A percentile compares a stretch with the other conserved stretches of the same genome.
These are phyloP conservation scores for Bauhinia variegata DNA, from an alignment of 306 rosid genomes.

Conservation along the genomic window DNA sequence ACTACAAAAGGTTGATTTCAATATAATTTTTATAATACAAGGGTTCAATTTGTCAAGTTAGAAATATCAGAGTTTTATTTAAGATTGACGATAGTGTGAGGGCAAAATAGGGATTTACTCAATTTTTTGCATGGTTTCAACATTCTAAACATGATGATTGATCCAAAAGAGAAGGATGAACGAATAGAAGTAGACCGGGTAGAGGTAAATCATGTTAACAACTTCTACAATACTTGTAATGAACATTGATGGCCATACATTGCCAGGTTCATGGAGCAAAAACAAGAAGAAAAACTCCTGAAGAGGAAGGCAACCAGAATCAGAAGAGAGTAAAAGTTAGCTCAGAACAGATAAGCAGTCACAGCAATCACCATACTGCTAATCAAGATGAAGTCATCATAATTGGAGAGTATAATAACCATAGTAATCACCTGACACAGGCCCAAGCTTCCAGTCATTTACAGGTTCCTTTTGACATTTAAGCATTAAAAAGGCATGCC, in stretches of 20 bases:
- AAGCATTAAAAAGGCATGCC: neutral
- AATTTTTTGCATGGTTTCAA: neutral
- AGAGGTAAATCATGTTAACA: neutral
- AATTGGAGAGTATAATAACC: neutral
- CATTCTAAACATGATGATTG: neutral
- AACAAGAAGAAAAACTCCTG: neutral
- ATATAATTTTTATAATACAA: too few relatives aligned
- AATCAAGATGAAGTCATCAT: neutral
- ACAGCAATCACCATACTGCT: neutral
- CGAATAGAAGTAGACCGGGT: neutral
- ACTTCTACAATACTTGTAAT: neutral
- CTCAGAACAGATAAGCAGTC: neutral
- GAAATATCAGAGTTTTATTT: too few relatives aligned
- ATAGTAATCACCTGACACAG: too few relatives aligned
- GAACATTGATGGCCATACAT: neutral
- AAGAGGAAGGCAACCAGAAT: neutral
- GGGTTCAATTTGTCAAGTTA: too few relatives aligned
- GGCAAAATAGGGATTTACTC: too few relatives aligned
- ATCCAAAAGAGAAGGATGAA: neutral
- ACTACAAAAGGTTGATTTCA: too few relatives aligned
- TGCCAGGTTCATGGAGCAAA: neutral
- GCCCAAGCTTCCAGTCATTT: constrained; percentile 63
- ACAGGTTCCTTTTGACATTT: constrained; percentile 50
- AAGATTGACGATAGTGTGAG: too few relatives aligned
- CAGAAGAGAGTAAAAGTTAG: constrained; percentile 24